Conservation (phyloP, 768 basidiomycete species). For the Lentinula boryana region DNA sequence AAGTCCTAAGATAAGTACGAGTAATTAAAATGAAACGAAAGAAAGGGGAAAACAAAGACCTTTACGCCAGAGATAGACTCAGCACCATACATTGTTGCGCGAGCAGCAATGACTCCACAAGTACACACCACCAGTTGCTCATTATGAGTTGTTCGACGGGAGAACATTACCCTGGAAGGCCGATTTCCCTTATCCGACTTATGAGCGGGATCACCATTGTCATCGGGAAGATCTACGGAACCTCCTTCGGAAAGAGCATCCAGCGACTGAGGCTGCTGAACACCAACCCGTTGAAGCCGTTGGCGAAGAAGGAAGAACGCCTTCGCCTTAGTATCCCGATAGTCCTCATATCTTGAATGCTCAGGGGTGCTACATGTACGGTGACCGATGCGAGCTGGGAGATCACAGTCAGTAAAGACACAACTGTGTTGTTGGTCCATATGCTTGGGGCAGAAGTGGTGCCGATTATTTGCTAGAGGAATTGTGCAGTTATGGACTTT, state of each 20-base stretch:
- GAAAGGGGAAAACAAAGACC: conserved; percentile 8
- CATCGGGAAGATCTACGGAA: not conserved
- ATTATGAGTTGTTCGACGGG: conserved; percentile 23
- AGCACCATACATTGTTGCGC: conserved; percentile 22
- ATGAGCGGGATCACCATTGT: conserved; percentile 1
- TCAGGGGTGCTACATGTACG: conserved; percentile 15
- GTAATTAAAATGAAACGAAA: not conserved
- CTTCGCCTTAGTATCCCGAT: conserved; percentile 1
- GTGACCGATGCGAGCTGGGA: conserved; percentile 3
- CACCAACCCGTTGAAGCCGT: conserved; percentile 12
- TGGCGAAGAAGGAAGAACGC: conserved; percentile 11
- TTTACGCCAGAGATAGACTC: conserved; percentile 17
- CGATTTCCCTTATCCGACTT: conserved; percentile 15
- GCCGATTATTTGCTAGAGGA: conserved; percentile 8
- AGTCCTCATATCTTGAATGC: conserved; percentile 6
- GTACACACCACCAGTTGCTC: conserved; percentile 19
- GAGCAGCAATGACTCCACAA: conserved; percentile 21
- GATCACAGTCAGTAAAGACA: conserved; percentile 15
- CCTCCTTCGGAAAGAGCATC: no score
- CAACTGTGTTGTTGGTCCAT: conserved; percentile 7
- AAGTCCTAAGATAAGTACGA: conserved; percentile 7
- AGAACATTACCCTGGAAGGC: conserved; percentile 19
- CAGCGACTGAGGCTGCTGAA: not conserved
- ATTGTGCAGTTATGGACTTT: conserved; percentile 19
- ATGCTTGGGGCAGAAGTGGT: no score